A percentile compares a stretch with the other conserved stretches of the same genome.
These are phyloP conservation scores for Coemansia sp. DNA, from an alignment of 192 early-diverging fungal species.

Conservation along the genomic window DNA sequence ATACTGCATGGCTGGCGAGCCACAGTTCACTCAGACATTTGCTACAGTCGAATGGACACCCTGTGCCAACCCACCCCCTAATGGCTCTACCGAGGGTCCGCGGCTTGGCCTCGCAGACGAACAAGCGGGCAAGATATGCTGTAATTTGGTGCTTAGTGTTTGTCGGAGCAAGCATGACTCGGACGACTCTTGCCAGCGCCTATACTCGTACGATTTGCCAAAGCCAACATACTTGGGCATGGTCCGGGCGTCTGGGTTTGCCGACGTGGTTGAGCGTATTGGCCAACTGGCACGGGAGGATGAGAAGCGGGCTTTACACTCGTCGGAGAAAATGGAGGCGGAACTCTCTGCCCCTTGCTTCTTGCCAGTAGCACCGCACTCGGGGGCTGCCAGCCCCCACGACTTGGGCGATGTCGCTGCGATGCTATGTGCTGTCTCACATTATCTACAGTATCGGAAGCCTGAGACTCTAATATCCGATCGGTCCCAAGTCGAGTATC, in stretches of 20 bases:
- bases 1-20: not conserved
- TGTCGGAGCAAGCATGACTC: not conserved
- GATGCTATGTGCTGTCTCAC: constrained; percentile 1
- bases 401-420: constrained; percentile 1
- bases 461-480: no score
- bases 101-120: not conserved
- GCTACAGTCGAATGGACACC: not conserved
- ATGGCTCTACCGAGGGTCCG: not conserved
- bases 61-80: not conserved
- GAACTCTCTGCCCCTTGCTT: not conserved
- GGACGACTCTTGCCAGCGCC: not conserved
- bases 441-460: not conserved
- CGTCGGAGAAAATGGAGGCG: not conserved
- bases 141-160: not conserved
- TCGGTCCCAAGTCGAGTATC: not conserved
- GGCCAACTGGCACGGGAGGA: not conserved
- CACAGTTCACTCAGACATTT: not conserved
- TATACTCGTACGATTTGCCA: no score
- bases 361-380: not conserved
- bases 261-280: not conserved
- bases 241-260: not conserved
- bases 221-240: constrained; percentile 4
- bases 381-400: not conserved
- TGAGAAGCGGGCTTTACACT: not conserved
- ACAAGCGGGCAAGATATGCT: not conserved